Evolutionary conservation across 176 grass and related monocot species (phyloP).

Genomic region (Cymbopogon citratus): DNA sequence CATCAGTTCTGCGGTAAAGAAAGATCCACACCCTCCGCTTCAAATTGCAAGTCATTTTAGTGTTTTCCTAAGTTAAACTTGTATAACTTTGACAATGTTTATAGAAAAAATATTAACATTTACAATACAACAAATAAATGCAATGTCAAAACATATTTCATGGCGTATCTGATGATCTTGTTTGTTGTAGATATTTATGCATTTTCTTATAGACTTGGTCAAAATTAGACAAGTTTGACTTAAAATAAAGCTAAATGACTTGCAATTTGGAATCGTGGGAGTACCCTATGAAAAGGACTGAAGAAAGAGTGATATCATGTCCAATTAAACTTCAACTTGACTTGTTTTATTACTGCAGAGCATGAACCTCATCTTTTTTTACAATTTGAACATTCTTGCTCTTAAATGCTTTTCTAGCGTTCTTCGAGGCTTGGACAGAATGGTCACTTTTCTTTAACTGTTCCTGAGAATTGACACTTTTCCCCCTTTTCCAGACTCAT

Average conservation of each 20-base stretch:
- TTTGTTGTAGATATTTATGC: background rate
- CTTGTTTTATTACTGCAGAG: background rate
- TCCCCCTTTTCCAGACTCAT: slow-evolving; percentile 63
- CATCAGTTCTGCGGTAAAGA: too few species aligned
- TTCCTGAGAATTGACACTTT: background rate
- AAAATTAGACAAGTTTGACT: background rate
- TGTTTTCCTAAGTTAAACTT: background rate
- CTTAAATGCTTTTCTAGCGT: background rate
- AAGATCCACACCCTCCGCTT: too few species aligned
- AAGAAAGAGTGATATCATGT: background rate
- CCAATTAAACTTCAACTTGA: background rate
- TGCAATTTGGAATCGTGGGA: background rate
- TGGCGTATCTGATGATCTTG: background rate
- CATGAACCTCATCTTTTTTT: background rate
- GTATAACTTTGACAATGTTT: background rate
- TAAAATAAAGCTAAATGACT: background rate
- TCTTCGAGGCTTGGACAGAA: background rate
- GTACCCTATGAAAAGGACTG: background rate
- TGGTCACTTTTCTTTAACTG: background rate
- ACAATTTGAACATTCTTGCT: background rate
- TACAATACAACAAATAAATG: background rate
- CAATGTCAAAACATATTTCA: background rate
- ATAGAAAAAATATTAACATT: background rate
- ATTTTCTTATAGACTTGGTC: background rate
- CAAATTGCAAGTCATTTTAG: background rate